Conservation (phyloP, 2,329 filamentous ascomycete species). For the Penicillium oxalicum region DNA sequence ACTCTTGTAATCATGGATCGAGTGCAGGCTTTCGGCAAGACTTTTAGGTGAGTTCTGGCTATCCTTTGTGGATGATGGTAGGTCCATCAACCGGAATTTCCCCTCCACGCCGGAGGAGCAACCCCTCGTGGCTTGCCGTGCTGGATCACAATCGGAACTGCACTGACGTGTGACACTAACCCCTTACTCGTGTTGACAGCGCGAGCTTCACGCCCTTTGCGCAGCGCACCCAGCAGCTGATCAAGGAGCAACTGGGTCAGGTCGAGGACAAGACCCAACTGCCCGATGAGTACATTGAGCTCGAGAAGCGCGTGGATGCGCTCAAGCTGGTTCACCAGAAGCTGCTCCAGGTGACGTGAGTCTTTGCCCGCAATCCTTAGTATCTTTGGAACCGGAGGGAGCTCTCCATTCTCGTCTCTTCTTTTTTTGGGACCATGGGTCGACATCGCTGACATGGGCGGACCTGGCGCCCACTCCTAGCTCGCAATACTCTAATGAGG, state of each 20-base stretch:
- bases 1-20: conserved; percentile 55
- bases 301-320: conserved; percentile 97
- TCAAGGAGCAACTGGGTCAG: conserved; percentile 95
- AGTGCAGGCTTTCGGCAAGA: conserved; percentile 64
- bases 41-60: conserved; percentile 52
- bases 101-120: conserved; percentile 1
- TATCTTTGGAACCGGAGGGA: not conserved
- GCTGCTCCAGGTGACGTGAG: conserved; percentile 92
- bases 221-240: conserved; percentile 90
- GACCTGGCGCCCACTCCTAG: conserved; percentile 40
- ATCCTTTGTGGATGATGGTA: conserved; percentile 5
- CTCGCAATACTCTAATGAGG: conserved; percentile 85
- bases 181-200: conserved; percentile 53
- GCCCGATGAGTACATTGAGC: conserved; percentile 92
- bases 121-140: conserved; percentile 3
- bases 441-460: not conserved
- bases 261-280: conserved; percentile 97
- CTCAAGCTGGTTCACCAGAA: conserved; percentile 96
- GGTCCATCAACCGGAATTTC: conserved; percentile 1
- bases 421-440: not conserved
- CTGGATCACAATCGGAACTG: conserved; percentile 18
- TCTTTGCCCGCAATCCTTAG: conserved; percentile 19
- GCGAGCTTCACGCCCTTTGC: conserved; percentile 87
- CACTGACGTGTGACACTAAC: conserved; percentile 23
- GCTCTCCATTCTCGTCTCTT: not conserved